phyloP scores from a whole-genome alignment of 345 rosid species.

The Rhizophora mangle region DNA sequence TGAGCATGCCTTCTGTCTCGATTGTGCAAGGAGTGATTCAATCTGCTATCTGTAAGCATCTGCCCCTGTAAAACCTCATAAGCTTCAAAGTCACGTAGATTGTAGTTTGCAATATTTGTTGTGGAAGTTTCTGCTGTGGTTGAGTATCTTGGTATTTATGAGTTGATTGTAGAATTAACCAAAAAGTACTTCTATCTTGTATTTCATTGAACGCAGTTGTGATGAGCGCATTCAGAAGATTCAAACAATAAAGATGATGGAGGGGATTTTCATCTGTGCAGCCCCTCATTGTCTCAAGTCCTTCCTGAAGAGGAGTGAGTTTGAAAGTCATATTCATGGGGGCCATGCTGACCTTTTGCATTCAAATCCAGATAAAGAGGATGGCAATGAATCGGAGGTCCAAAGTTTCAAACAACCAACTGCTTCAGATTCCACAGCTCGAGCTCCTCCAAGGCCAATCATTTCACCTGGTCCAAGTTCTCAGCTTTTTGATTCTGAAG shows the following conservation, averaged over 20 bases:
- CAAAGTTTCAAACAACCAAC: constrained; percentile 66
- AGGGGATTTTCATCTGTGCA: constrained; percentile 94
- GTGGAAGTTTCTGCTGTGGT: not conserved
- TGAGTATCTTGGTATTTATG: not conserved
- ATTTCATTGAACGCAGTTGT: constrained; percentile 47
- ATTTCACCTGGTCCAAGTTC: constrained; percentile 52
- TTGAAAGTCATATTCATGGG: constrained; percentile 71
- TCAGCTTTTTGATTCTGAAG: constrained; percentile 57
- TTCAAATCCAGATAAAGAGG: constrained; percentile 66
- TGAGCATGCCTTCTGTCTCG: constrained; percentile 90
- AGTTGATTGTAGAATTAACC: constrained; percentile 5
- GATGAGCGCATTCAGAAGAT: constrained; percentile 97
- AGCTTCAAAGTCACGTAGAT: not conserved
- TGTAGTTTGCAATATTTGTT: not conserved
- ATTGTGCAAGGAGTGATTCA: constrained; percentile 96
- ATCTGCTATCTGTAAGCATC: constrained; percentile 83
- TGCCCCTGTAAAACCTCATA: constrained; percentile 4
- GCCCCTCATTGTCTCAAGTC: constrained; percentile 98
- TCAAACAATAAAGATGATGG: constrained; percentile 96
- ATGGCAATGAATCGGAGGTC: constrained; percentile 66
- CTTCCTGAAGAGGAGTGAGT: constrained; percentile 71
- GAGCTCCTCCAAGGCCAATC: constrained; percentile 54
- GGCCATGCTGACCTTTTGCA: constrained; percentile 63
- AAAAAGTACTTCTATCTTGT: constrained; percentile 5
- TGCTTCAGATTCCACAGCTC: constrained; percentile 60